Base-by-base conservation (phyloP, 2,329 filamentous ascomycete species). In the Malbranchea cinnamomea region DNA sequence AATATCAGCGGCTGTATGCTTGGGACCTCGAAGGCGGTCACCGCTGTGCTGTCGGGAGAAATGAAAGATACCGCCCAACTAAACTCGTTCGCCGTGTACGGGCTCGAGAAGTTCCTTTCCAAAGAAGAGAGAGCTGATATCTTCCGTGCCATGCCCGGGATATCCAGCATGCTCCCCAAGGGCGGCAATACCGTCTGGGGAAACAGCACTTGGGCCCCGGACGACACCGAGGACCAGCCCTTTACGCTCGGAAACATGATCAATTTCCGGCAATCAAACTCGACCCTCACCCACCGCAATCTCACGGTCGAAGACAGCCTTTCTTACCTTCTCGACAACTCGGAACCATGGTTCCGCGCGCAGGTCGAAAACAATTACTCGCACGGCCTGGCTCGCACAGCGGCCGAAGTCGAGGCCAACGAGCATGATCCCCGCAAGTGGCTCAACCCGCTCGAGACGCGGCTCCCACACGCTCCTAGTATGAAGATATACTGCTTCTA, bases 1-100 rank as follows among this genome's bases (percentile, higher is more conserved):
- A 98, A 98, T 52, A 84, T 98, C 45, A 89, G 80, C 41, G 89
- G 89, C 4, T 98, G 87, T 55, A 94, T 98, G 87, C 74, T 98
- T 4, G 89, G 89, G 9, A 84, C 89, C 2, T 65, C 84, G 34
- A 98, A 98, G 58, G 87, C 80, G 35, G 60, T 95, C 20, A 81
- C 89, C 0, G 87, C 89, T 0, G 71, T 95, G 0, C 63, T 98
- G 2, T 94, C 85, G 0, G 89, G 89, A 17, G 89, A 98, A 55
- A 98, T 98, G 89, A 83, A 87, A 41, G 89, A 98, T 48, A 98
- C 89, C 0, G 89, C 87, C 1, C 89, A 95, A 53, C 70, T 98
- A 13, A 95, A 95, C 45, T 73, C 87, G 2, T 92, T 95, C 52
- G 89, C 89, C 6, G 87, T 98, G 1, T 95, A 95, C 46, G 89